Evolutionary conservation across 164 flowering plant species (phyloP).

Genomic region (Umbilicus rupestris): DNA sequence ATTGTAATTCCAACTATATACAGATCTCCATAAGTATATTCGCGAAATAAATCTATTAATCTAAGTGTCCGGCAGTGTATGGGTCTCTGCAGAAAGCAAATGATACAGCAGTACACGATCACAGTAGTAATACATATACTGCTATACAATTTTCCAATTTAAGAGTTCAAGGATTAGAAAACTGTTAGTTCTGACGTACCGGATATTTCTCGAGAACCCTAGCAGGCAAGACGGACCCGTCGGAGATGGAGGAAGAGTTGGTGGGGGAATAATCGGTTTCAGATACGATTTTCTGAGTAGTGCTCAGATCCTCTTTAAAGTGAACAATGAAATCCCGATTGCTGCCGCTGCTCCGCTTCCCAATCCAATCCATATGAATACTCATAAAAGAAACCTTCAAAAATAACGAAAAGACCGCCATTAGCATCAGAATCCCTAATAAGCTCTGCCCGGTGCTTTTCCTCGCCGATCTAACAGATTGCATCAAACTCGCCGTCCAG

Average conservation of each 20-base stretch:
- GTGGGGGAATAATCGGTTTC: neutral
- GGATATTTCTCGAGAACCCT: neutral
- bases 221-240: neutral
- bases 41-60: neutral
- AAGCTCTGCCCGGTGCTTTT: neutral
- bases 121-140: neutral
- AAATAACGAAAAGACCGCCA: constrained; percentile 6
- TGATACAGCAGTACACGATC: neutral
- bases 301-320: neutral
- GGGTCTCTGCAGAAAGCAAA: neutral
- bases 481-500: neutral
- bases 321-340: constrained; percentile 1
- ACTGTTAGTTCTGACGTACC: neutral
- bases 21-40: neutral
- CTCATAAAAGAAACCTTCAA: constrained; percentile 1
- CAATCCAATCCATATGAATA: neutral
- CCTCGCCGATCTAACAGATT: constrained; percentile 3
- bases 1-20: neutral
- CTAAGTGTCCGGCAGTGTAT: neutral
- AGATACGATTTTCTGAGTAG: neutral
- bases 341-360: neutral
- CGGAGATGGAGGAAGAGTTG: no score
- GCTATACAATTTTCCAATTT: neutral
- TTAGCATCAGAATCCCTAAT: neutral
- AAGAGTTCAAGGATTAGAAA: neutral